Base-by-base conservation (phyloP, 352 stramenopile species). In the Phytophthora cajani region DNA sequence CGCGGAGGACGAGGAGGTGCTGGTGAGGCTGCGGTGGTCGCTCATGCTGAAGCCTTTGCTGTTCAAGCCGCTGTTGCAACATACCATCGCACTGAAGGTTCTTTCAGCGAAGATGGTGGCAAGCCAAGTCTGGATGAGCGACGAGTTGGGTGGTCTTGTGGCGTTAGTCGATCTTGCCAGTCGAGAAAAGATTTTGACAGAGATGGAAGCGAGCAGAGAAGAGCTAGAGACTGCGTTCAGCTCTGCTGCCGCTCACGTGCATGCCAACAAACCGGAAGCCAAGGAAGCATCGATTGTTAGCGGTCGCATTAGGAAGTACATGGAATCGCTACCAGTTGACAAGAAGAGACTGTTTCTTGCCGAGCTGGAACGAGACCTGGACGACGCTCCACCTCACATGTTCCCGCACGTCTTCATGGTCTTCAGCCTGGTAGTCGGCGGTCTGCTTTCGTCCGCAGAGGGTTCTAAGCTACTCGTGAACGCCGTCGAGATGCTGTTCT, bases 1-100 rank as follows among this genome's bases (percentile, higher is more conserved):
- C 4, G 32, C 50, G 0, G 62, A 69, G 21, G 58, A 71, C 5
- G 73, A 83, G 0, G 56, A 69, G 9, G 70, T 78, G 7, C 10
- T 78, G 16, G 72, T 81, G 59, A 67, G 81, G 16, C 40, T 88
- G 42, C 62, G 71, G 44, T 90, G 80, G 80, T 75, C 61, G n/a
- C 32, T 72, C 11, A n/a, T 76, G 55, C 38, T 86, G 1, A 78
- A 83, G 49, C 77, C 80, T 3, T 23, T 77, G 16, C 71, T 90
- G 27, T 89, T 90, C 57, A 65, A 80, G 17, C 64, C 72, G 8
- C 51, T 90, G 7, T 8, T 85, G n/a, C 50, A 67, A 9, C 65
- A 82, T 50, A 56, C 69, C 11, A 46, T 71, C 5, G 67, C 62
- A 10, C 36, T 82, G 50, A 77, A 84, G 25, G 66, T 73, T 14